These are phyloP conservation scores for Anaeromyces robustus DNA, from an alignment of 192 early-diverging fungal species.

Conservation along the genomic window DNA sequence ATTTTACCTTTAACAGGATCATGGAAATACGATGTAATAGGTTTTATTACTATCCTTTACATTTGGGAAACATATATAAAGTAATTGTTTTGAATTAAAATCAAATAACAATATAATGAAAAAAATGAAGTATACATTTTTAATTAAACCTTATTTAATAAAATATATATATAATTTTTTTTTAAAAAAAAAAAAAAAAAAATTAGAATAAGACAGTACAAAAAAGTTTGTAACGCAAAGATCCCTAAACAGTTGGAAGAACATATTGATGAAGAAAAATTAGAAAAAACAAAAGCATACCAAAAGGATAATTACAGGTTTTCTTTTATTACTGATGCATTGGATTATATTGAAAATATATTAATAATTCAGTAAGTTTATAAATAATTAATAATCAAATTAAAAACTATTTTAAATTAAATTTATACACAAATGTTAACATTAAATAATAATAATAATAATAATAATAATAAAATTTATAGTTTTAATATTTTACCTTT, in stretches of 20 bases:
- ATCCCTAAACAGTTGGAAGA: constrained; percentile 54
- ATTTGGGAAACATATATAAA: constrained; percentile 68
- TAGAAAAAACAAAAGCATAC: constrained; percentile 68
- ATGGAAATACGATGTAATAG: not conserved
- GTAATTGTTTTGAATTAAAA: constrained; percentile 21
- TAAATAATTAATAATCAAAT: constrained; percentile 57
- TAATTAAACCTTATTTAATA: too few relatives aligned
- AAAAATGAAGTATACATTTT: too few relatives aligned
- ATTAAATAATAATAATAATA: too few relatives aligned
- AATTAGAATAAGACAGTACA: constrained; percentile 24
- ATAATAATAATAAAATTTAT: too few relatives aligned
- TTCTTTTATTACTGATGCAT: constrained; percentile 42
- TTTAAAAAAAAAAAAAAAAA: not conserved
- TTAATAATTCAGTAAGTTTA: constrained; percentile 49
- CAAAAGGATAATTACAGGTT: constrained; percentile 71
- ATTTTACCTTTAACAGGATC: not conserved
- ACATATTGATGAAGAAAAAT: constrained; percentile 60
- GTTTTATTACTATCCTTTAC: constrained; percentile 29
- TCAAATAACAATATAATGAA: too few relatives aligned
- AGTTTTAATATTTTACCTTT: not conserved
- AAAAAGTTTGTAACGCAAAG: not conserved
- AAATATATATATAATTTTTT: too few relatives aligned
- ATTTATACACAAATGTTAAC: too few relatives aligned
- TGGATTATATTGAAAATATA: constrained; percentile 50
- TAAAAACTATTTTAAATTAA: constrained; percentile 33